Evolutionary conservation across 306 rosid genomes (phyloP), one percentile per base, ranked within the genome.

Genomic region (Vicia villosa): DNA sequence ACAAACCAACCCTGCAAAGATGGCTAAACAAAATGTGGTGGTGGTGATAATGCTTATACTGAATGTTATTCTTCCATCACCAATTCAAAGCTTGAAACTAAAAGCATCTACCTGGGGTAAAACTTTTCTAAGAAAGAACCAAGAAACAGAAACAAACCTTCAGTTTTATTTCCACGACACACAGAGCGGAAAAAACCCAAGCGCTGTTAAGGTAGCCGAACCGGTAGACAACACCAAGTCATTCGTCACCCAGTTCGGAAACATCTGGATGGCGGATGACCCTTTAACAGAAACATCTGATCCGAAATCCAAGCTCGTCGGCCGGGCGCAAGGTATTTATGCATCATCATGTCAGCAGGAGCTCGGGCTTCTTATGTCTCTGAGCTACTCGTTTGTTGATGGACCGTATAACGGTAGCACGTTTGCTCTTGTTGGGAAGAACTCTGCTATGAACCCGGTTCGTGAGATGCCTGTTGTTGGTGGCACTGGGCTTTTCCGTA

Each of bases 91-190:
- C 75, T 34, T 68, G 26, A 41, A 63, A 7, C 16, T 68, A n/a
- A 63, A 45, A 14, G 71, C 71, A 19, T 74, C 73, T 50, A 81
- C 24, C 19, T 74, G 84, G 88, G 82, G 82, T 2, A 17, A 46
- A 30, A 66, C 67, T n/a, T 15, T 66, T 3, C 58, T 49, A 34
- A 41, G 26, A 1, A 52, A 22, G 17, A 86, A 73, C 2, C 30
- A 84, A 56, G 86, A 86, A 10, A 82, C 72, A 0, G 68, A 72
- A 10, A 86, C 95, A 11, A 86, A 68, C 68, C 85, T 92, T 19
- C 87, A 89, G 4, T 92, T 92, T 85, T 92, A 83, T 79, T 92
- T 92, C 82, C 98, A 92, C 9, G 98, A 92, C 86, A 86, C 68
- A 0, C 0, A 82, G 8, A 87, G 95, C 21, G 96, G 98, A n/a